phyloP scores from a whole-genome alignment of 2,329 filamentous ascomycete genomes.

The Allantophomopsis cytisporea region DNA sequence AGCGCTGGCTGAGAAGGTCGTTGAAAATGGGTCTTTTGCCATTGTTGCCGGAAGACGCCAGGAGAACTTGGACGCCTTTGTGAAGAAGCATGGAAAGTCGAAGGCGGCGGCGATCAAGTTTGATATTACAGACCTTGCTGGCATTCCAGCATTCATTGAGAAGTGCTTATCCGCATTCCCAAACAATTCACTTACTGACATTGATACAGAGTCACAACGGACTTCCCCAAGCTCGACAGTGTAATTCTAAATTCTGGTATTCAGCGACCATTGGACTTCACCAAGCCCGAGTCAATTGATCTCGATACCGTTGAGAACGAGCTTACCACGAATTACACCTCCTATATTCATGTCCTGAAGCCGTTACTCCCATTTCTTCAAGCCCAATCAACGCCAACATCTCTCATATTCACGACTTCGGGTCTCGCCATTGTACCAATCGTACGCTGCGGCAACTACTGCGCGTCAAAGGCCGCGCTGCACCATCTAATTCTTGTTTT shows the following conservation, averaged over 20 bases:
- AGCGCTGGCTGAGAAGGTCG: constrained; percentile 28
- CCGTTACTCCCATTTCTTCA: constrained; percentile 20
- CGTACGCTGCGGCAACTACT: constrained; percentile 18
- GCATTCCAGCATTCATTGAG: constrained; percentile 26
- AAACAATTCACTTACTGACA: background rate
- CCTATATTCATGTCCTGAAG: constrained; percentile 22
- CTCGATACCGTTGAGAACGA: constrained; percentile 22
- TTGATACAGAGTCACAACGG: constrained; percentile 13
- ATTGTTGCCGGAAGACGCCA: constrained; percentile 40
- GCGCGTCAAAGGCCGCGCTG: constrained; percentile 29
- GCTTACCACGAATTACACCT: constrained; percentile 27
- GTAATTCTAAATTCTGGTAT: constrained; percentile 44
- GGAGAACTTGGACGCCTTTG: constrained; percentile 33
- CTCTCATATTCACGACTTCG: constrained; percentile 10
- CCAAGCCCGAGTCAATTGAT: constrained; percentile 26
- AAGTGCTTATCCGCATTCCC: background rate
- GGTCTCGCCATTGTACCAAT: constrained; percentile 8
- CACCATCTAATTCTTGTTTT: constrained; percentile 26
- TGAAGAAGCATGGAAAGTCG: constrained; percentile 25
- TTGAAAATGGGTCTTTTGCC: constrained; percentile 31
- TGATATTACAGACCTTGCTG: constrained; percentile 30
- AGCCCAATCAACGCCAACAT: constrained; percentile 1
- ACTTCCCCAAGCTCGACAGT: constrained; percentile 37
- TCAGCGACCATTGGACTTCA: constrained; percentile 33
- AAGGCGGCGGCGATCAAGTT: constrained; percentile 26